Conservation (phyloP, 129 eudicot species). For the Apium graveolens region DNA sequence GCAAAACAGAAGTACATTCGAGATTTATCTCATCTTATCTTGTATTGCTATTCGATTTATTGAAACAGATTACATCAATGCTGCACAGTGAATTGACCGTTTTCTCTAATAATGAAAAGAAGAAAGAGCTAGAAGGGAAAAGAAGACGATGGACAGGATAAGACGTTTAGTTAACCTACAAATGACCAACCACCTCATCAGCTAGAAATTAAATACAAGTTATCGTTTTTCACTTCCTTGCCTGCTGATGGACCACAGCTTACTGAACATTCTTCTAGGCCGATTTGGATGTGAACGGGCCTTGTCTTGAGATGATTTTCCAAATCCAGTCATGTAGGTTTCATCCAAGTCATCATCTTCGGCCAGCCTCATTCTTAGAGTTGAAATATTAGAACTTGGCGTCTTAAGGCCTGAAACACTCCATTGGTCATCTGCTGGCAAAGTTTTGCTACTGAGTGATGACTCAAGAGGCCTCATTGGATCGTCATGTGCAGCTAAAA, state of each 20-base stretch:
- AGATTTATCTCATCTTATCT: slow-evolving; percentile 1
- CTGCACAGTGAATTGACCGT: slow-evolving; percentile 29
- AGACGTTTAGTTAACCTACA: slow-evolving; percentile 23
- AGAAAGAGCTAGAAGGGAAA: slow-evolving; percentile 2
- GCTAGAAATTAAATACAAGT: background rate
- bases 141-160: slow-evolving; percentile 15
- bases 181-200: slow-evolving; percentile 18
- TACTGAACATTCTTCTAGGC: slow-evolving; percentile 77
- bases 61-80: slow-evolving; percentile 39
- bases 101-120: slow-evolving; percentile 41
- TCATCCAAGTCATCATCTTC: slow-evolving; percentile 67
- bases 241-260: slow-evolving; percentile 68
- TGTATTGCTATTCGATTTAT: slow-evolving; percentile 22
- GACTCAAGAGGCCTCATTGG: slow-evolving; percentile 25
- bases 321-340: slow-evolving; percentile 24
- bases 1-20: background rate
- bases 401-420: slow-evolving; percentile 68
- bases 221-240: slow-evolving; percentile 39
- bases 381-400: slow-evolving; percentile 52
- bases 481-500: slow-evolving; percentile 47
- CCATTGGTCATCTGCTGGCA: slow-evolving; percentile 82
- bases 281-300: slow-evolving; percentile 49
- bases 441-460: slow-evolving; percentile 32
- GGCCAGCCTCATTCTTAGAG: slow-evolving; percentile 69
- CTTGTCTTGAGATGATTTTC: slow-evolving; percentile 45